phyloP scores from a whole-genome alignment of 176 grass and related monocot genomes.

The Areca catechu region DNA sequence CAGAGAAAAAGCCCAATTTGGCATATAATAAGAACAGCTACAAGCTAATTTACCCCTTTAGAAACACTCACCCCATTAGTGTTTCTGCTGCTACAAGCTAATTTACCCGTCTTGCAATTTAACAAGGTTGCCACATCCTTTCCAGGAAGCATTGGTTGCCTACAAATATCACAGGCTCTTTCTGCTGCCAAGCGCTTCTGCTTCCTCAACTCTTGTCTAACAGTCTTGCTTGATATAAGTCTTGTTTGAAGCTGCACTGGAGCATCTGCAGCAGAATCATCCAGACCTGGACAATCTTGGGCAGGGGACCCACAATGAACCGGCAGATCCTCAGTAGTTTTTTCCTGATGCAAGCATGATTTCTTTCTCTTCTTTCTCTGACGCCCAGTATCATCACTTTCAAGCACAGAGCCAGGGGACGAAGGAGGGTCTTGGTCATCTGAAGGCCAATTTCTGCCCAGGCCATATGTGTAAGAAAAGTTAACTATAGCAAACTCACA shows the following conservation, averaged over 20 bases:
- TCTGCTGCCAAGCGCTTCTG: constrained; percentile 75
- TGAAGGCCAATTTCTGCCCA: constrained; percentile 63
- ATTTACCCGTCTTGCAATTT: constrained; percentile 73
- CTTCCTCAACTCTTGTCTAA: constrained; percentile 69
- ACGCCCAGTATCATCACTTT: constrained; percentile 60
- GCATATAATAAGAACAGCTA: constrained; percentile 29
- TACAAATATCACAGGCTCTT: constrained; percentile 95
- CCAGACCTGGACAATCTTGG: constrained; percentile 26
- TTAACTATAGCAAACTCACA: constrained; percentile 77
- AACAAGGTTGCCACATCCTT: constrained; percentile 84
- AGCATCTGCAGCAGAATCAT: constrained; percentile 19
- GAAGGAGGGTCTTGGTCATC: constrained; percentile 50
- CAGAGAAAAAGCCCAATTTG: not conserved
- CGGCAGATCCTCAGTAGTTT: constrained; percentile 52
- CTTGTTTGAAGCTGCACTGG: constrained; percentile 34
- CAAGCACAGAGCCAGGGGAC: constrained; percentile 74
- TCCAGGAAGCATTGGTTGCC: constrained; percentile 73
- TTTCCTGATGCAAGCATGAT: constrained; percentile 89
- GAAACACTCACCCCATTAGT: constrained; percentile 54
- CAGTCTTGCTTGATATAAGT: constrained; percentile 47
- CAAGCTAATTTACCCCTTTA: constrained; percentile 51
- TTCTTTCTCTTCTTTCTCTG: constrained; percentile 71
- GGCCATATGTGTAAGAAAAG: constrained; percentile 70
- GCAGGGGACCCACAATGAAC: constrained; percentile 23
- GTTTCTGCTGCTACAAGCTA: constrained; percentile 93